Base-by-base conservation (phyloP, 1,284 basidiomycete genomes). In the Golubevia sp. region DNA sequence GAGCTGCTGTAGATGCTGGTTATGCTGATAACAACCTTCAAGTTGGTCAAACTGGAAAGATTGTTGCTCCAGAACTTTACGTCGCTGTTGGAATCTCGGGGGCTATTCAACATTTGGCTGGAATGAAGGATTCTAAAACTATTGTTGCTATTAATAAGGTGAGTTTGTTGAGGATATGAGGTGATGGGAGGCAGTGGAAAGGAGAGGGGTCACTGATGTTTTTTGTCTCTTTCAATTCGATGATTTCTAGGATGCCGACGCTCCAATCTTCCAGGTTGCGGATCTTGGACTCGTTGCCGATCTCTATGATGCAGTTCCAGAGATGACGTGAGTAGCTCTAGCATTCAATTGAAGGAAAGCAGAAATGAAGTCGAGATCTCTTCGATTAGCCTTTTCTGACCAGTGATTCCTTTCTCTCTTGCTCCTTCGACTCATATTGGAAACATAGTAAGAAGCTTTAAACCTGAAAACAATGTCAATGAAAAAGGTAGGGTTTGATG, bases 61-160 rank as follows among this genome's bases (percentile, higher is more conserved):
- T 88, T 66, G 79, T 86, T 23, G 82, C 81, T 25, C 96, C 95
- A 0, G 92, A 97, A 84, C 86, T 99, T 62, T 99, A 99, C 85
- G 88, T 99, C 82, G 97, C 97, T 15, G 85, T 99, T 56, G 97
- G 97, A 67, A 99, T 99, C 78, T 97, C 93, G 27, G 97, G 97
- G 52, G 97, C 94, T 23, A 99, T 99, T 77, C 97, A 99, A 86
- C 97, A 99, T 87, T 87, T 99, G 67, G 97, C 97, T 26, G 97
- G 97, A 30, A 99, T 99, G 97, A 99, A 99, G 85, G 97, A 99
- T 84, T 94, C 92, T 20, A 99, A 99, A 86, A 88, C 97, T 76
- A 99, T 99, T 72, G 95, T 97, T 26, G 96, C 97, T 5, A 90
- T 99, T 74, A 99, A 99, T 88, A 99, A 99, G 89, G 93, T 90